Evolutionary conservation across 225 moss, liverwort and hornwort genomes (phyloP).

Genomic region (Pseudisothecium myosuroides): DNA sequence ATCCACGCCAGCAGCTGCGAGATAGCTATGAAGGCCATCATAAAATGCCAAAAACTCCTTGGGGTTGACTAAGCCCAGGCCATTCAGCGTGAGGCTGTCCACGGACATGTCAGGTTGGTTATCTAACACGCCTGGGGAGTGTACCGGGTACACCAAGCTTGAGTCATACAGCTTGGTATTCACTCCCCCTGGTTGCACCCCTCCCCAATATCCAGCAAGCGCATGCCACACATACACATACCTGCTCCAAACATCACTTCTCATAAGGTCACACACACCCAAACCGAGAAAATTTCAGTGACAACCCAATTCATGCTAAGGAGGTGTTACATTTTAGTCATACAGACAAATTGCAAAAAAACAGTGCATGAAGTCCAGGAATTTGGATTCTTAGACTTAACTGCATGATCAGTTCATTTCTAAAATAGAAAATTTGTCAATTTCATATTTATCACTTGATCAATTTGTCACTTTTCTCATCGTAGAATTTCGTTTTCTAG

Average conservation of each 20-base stretch:
- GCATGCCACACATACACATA: conserved; percentile 99
- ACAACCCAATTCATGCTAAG: neutral
- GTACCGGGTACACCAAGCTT: conserved; percentile 65
- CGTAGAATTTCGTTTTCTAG: neutral
- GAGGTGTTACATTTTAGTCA: neutral
- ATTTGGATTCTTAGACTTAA: neutral
- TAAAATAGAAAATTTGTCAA: too few species aligned
- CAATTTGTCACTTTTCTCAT: neutral
- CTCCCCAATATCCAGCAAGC: conserved; percentile 96
- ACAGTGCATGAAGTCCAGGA: neutral
- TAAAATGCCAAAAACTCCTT: conserved; percentile 52
- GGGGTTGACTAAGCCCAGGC: conserved; percentile 74
- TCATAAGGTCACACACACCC: too few species aligned
- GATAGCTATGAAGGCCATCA: conserved; percentile 67
- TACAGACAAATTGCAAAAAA: neutral
- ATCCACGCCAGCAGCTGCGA: conserved; percentile 69
- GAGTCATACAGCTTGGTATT: conserved; percentile 58
- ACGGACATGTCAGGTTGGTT: conserved; percentile 90
- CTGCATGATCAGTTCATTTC: neutral
- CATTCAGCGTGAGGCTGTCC: conserved; percentile 83
- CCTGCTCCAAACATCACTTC: conserved; percentile 11
- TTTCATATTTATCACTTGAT: neutral
- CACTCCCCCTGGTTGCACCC: conserved; percentile 67
- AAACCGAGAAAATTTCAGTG: neutral
- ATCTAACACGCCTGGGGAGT: conserved; percentile 69